These are phyloP conservation scores for Nemania sp. DNA, from an alignment of 2,329 filamentous ascomycete species.

Conservation along the genomic window DNA sequence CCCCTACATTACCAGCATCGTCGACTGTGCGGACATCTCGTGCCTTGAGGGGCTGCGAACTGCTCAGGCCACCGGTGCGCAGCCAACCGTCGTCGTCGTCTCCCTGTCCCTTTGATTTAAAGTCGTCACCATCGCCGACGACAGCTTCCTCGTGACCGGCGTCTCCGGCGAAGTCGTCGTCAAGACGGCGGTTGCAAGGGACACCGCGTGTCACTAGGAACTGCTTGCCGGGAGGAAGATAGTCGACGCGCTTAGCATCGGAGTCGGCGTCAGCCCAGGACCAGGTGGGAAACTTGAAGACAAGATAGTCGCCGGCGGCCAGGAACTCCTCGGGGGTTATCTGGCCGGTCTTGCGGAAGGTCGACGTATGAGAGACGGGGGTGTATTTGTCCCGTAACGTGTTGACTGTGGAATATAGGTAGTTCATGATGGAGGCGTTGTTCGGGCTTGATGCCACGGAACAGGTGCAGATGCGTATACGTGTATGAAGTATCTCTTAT, in stretches of 20 bases:
- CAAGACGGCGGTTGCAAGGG: slow-evolving; percentile 86
- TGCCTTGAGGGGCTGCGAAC: slow-evolving; percentile 75
- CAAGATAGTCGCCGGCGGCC: slow-evolving; percentile 92
- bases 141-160: slow-evolving; percentile 85
- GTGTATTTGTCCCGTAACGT: slow-evolving; percentile 90
- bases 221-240: slow-evolving; percentile 89
- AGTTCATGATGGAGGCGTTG: slow-evolving; percentile 67
- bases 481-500: background rate
- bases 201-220: slow-evolving; percentile 94
- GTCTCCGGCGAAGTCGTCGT: slow-evolving; percentile 90
- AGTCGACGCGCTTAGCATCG: slow-evolving; percentile 74
- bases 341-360: slow-evolving; percentile 90
- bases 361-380: slow-evolving; percentile 86
- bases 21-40: slow-evolving; percentile 86
- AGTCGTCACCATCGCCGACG: slow-evolving; percentile 77
- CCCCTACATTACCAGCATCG: slow-evolving; percentile 83
- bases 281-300: slow-evolving; percentile 99
- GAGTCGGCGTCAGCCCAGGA: slow-evolving; percentile 90
- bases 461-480: background rate
- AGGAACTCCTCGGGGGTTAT: slow-evolving; percentile 98
- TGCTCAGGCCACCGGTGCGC: slow-evolving; percentile 78
- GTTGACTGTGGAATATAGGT: slow-evolving; percentile 90
- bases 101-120: slow-evolving; percentile 54
- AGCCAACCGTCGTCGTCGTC: slow-evolving; percentile 87
- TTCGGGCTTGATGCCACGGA: background rate